Percentiles rank a stretch among this genome's conserved stretches.
Evolutionary conservation across 805 yeast species (phyloP).

Genomic region (Pichia nakasei): DNA sequence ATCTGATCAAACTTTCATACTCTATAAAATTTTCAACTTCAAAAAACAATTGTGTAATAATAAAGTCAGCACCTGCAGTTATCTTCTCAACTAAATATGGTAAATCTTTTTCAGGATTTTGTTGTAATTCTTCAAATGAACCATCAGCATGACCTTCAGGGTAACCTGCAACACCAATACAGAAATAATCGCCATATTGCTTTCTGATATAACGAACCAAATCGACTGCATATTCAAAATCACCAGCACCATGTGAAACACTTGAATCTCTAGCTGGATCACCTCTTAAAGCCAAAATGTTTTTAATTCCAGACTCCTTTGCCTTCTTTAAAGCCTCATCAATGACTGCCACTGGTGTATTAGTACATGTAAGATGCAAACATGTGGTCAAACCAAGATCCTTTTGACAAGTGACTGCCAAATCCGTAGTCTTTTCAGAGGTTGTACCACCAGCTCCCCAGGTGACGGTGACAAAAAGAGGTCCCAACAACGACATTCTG

Average conservation of each 20-base stretch:
- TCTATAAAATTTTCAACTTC: conserved; percentile 69
- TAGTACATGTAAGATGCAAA: conserved; percentile 92
- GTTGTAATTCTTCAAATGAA: conserved; percentile 49
- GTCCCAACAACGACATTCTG: conserved; percentile 83
- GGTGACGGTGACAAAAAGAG: conserved; percentile 84
- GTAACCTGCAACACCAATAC: conserved; percentile 95
- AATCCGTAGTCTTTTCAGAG: conserved; percentile 72
- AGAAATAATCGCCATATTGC: conserved; percentile 70
- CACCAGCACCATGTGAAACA: conserved; percentile 41
- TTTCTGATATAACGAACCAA: conserved; percentile 70
- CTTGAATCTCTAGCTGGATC: conserved; percentile 76
- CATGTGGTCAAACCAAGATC: conserved; percentile 83
- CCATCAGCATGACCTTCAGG: conserved; percentile 98
- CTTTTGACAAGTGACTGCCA: conserved; percentile 68
- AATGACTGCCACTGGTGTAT: conserved; percentile 66
- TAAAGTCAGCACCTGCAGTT: conserved; percentile 90
- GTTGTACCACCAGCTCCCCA: conserved; percentile 99
- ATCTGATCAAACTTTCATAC: conserved; percentile 49
- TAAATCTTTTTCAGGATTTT: conserved; percentile 59
- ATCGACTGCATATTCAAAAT: conserved; percentile 75
- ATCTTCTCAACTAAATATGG: conserved; percentile 78
- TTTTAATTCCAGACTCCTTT: conserved; percentile 67
- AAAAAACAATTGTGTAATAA: conserved; percentile 85
- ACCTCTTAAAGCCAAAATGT: conserved; percentile 89
- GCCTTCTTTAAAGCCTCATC: conserved; percentile 74